Percentiles rank a stretch among this genome's conserved stretches.
These are phyloP conservation scores for Colletotrichum limetticola DNA, from an alignment of 2,329 filamentous ascomycete species.

Conservation along the genomic window DNA sequence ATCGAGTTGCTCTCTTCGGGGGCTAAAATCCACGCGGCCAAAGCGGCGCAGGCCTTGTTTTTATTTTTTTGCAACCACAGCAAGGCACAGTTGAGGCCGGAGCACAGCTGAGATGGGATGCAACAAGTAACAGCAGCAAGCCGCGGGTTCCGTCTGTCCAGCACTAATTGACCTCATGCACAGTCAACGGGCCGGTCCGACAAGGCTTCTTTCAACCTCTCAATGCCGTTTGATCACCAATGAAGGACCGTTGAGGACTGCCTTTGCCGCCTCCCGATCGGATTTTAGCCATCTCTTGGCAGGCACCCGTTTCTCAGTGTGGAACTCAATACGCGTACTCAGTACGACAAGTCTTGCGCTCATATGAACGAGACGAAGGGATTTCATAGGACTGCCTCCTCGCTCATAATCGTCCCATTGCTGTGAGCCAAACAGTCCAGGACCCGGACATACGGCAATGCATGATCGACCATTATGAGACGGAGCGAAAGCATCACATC, in stretches of 20 bases:
- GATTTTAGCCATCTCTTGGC: background rate
- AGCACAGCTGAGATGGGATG: background rate
- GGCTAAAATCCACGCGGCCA: background rate
- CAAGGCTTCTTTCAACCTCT: background rate
- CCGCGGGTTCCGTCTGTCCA: background rate
- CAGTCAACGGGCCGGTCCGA: background rate
- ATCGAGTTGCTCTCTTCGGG: background rate
- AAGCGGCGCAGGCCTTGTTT: background rate
- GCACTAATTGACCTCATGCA: background rate
- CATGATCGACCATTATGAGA: background rate
- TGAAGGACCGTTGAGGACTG: background rate
- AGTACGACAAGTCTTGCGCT: background rate
- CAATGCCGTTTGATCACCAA: background rate
- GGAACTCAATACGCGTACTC: background rate
- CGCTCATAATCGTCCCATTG: background rate
- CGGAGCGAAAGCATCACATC: background rate
- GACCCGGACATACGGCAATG: background rate
- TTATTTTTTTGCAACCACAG: background rate
- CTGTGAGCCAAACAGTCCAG: background rate
- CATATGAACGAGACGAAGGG: background rate
- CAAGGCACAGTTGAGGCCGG: no score
- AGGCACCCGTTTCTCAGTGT: background rate
- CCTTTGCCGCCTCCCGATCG: background rate
- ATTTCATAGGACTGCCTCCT: background rate
- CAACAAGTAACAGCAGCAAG: background rate